Evolutionary conservation across 2,329 filamentous ascomycete species (phyloP), one percentile per base, ranked within the genome.

Genomic region (Hymenoscyphus linearis): DNA sequence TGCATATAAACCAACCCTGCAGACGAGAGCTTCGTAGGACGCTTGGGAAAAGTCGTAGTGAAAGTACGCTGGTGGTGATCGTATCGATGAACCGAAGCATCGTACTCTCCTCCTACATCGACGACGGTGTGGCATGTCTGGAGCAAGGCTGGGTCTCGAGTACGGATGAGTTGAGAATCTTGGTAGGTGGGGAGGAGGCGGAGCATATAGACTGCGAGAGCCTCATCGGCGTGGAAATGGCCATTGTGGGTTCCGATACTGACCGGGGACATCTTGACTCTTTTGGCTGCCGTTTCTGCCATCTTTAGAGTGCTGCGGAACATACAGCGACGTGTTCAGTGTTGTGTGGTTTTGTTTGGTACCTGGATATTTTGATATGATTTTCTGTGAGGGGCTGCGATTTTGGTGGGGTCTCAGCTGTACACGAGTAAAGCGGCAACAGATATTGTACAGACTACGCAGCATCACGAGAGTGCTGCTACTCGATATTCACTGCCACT

Each of bases 211-310:
- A 99, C 93, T 62, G 95, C 95, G 52, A 99, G 86, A 64, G 95
- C 93, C 80, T 99, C 95, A 76, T 99, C 95, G 75, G 95, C 95
- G 80, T 99, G 95, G 83, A 99, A 99, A 81, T 97, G 92, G 69
- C 95, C 95, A 78, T 89, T 97, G 84, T 99, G 95, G 34, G 95
- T 99, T 73, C 93, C 95, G 66, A 88, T 78, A 60, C 71, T 69
- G 63, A 76, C 75, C 65, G 79, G 77, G 65, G 84, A 81, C 69
- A 88, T 90, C 83, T 96, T 96, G 75, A 96, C 78, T 76, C 90
- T 88, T 79, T 98, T 98, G 65, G 88, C 78, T 71, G 87, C 83
- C 73, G 80, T 83, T 80, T 90, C 84, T 70, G 87, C 81, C 86
- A 89, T 89, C 73, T 72, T 82, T 70, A 78, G 67, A n/a, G 78